phyloP scores from a whole-genome alignment of 1,284 basidiomycete species.

The Gomphus bonarii region DNA sequence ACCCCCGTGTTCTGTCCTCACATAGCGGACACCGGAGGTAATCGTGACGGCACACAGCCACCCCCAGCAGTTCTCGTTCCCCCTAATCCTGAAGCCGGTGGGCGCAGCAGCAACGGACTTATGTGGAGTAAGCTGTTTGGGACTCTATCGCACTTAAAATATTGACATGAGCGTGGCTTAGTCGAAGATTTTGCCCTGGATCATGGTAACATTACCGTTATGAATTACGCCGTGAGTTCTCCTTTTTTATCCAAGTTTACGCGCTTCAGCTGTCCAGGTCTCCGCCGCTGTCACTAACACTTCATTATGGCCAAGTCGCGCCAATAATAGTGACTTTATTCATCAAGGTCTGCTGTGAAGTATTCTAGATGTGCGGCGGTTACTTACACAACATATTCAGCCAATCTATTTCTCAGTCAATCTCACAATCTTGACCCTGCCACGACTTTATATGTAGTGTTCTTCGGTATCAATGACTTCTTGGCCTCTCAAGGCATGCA shows the following conservation, averaged over 20 bases:
- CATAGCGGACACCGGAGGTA: conserved; percentile 18
- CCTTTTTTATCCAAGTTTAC: conserved; percentile 8
- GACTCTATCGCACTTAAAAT: background rate
- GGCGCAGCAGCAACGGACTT: conserved; percentile 26
- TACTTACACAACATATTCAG: background rate
- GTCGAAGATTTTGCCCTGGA: conserved; percentile 19
- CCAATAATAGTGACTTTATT: conserved; percentile 24
- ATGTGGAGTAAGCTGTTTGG: conserved; percentile 18
- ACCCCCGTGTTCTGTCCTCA: background rate
- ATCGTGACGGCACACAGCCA: conserved; percentile 25
- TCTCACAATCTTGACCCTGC: conserved; percentile 13
- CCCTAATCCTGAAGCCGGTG: conserved; percentile 24
- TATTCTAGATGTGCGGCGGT: background rate
- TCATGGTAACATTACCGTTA: conserved; percentile 12
- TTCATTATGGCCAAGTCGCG: conserved; percentile 27
- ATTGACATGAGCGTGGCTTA: background rate
- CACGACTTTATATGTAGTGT: conserved; percentile 22
- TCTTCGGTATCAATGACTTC: conserved; percentile 24
- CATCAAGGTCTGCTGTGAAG: conserved; percentile 20
- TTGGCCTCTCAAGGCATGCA: background rate
- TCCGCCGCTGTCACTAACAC: conserved; percentile 26
- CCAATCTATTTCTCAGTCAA: conserved; percentile 11
- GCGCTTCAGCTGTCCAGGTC: conserved; percentile 14
- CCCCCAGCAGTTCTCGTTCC: conserved; percentile 22
- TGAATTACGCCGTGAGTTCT: conserved; percentile 15